Evolutionary conservation across 1,284 basidiomycete species (phyloP).

Genomic region (Microbotryomycetes sp.): DNA sequence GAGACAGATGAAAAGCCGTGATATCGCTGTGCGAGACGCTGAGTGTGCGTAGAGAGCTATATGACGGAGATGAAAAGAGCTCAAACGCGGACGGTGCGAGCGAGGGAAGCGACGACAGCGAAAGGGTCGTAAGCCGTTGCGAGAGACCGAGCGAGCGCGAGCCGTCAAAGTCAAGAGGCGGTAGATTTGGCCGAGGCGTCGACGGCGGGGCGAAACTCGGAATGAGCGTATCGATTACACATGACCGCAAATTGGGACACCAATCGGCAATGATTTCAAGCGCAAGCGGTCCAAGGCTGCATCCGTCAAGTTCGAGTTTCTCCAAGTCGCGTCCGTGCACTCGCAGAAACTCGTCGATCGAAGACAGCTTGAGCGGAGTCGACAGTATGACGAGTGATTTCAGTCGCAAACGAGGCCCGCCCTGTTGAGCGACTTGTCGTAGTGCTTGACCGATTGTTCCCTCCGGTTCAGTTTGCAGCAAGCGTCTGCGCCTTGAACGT

Average conservation of each 20-base stretch:
- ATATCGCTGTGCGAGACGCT: slow-evolving; percentile 2
- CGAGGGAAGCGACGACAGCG: slow-evolving; percentile 3
- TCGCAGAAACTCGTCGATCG: slow-evolving; percentile 7
- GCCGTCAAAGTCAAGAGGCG: neutral
- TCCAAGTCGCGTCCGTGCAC: neutral
- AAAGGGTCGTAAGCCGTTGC: neutral
- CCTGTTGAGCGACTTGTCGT: neutral
- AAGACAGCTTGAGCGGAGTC: slow-evolving; percentile 1
- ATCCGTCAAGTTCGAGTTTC: neutral
- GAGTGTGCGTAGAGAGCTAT: slow-evolving; percentile 1
- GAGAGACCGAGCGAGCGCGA: neutral
- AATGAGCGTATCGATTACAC: neutral
- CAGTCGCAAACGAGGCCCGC: neutral
- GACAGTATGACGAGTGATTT: neutral
- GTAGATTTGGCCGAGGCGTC: neutral
- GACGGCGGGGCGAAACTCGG: neutral
- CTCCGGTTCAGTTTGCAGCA: neutral
- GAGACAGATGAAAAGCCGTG: neutral
- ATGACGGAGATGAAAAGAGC: neutral
- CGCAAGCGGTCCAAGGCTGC: neutral
- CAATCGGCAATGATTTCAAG: neutral
- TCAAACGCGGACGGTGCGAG: neutral
- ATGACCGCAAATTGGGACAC: slow-evolving; percentile 3
- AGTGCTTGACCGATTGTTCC: slow-evolving; percentile 2
- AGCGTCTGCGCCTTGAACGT: neutral